phyloP scores from a whole-genome alignment of 2,329 filamentous ascomycete genomes.

The Pseudocercospora fuligena region DNA sequence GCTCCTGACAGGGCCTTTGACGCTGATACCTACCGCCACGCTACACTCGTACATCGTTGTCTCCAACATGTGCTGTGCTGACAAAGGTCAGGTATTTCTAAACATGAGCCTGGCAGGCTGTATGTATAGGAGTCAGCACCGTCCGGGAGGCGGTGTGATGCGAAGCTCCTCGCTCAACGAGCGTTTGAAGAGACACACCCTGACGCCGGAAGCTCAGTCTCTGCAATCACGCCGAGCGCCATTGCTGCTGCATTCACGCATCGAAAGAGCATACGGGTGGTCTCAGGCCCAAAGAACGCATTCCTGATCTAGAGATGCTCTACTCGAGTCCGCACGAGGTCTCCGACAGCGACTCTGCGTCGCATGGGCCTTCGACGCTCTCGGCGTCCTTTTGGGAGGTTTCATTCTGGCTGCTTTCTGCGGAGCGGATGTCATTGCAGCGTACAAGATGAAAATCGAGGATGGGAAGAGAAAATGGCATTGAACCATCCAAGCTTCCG shows the following conservation, averaged over 20 bases:
- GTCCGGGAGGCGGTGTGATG: conserved; percentile 26
- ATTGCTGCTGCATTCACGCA: conserved; percentile 21
- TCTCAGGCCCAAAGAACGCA: conserved; percentile 21
- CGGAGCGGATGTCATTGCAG: conserved; percentile 8
- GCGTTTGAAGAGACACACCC: not conserved
- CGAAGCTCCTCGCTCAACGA: conserved; percentile 23
- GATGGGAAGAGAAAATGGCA: conserved; percentile 20
- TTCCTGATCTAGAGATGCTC: conserved; percentile 9
- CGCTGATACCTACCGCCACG: conserved; percentile 32
- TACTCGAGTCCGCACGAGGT: conserved; percentile 2
- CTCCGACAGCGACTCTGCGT: not conserved
- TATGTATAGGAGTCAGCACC: conserved; percentile 25
- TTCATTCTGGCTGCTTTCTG: not conserved
- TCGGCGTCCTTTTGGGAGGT: conserved; percentile 5
- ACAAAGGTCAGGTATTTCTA: not conserved
- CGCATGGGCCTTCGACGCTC: not conserved
- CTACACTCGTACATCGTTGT: not conserved
- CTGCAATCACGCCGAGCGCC: conserved; percentile 23
- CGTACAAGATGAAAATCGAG: conserved; percentile 17
- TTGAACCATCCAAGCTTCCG: conserved; percentile 25
- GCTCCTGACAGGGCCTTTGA: conserved; percentile 44
- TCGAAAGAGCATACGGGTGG: conserved; percentile 20
- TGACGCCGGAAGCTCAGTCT: conserved; percentile 11
- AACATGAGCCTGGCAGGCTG: not conserved
- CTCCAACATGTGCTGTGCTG: not conserved